Percentiles rank a stretch among this genome's conserved stretches.
phyloP scores from a whole-genome alignment of 768 basidiomycete species.

The Chalciporus chontae region DNA sequence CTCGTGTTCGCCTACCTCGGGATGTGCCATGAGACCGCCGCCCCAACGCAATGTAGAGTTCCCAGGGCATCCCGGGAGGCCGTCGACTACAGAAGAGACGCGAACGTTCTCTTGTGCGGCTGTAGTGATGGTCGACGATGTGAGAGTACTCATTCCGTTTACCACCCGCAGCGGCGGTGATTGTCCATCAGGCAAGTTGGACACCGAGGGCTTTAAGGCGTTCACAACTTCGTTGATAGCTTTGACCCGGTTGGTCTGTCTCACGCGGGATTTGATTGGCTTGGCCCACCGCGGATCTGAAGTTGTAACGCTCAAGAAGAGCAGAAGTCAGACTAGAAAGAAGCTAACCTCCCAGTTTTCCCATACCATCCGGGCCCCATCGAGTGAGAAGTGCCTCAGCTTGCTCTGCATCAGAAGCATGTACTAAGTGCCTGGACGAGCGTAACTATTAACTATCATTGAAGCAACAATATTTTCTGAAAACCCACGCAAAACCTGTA shows the following conservation, averaged over 20 bases:
- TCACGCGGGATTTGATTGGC: slow-evolving; percentile 79
- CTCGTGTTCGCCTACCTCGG: slow-evolving; percentile 62
- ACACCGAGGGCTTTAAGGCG: slow-evolving; percentile 57
- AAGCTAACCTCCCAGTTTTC: slow-evolving; percentile 78
- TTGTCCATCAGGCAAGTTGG: slow-evolving; percentile 37
- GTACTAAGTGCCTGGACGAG: slow-evolving; percentile 71
- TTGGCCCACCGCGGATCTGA: slow-evolving; percentile 85
- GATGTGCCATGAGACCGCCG: slow-evolving; percentile 58
- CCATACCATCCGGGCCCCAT: slow-evolving; percentile 86
- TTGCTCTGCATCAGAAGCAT: slow-evolving; percentile 89
- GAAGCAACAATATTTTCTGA: slow-evolving; percentile 9
- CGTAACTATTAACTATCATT: slow-evolving; percentile 17
- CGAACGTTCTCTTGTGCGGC: slow-evolving; percentile 68
- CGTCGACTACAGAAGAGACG: slow-evolving; percentile 40
- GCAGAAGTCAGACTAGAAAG: slow-evolving; percentile 11
- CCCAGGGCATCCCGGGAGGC: slow-evolving; percentile 52
- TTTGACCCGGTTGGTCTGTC: slow-evolving; percentile 60
- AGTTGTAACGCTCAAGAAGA: slow-evolving; percentile 22
- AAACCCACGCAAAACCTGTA: slow-evolving; percentile 77
- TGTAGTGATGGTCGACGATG: slow-evolving; percentile 71
- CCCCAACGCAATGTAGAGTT: slow-evolving; percentile 62
- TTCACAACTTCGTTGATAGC: slow-evolving; percentile 78
- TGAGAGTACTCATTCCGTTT: slow-evolving; percentile 69
- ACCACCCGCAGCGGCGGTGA: slow-evolving; percentile 68
- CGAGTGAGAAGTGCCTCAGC: slow-evolving; percentile 81